These are phyloP conservation scores for Saccharomycopsis selenospora DNA, from an alignment of 805 yeast species.

Conservation along the genomic window DNA sequence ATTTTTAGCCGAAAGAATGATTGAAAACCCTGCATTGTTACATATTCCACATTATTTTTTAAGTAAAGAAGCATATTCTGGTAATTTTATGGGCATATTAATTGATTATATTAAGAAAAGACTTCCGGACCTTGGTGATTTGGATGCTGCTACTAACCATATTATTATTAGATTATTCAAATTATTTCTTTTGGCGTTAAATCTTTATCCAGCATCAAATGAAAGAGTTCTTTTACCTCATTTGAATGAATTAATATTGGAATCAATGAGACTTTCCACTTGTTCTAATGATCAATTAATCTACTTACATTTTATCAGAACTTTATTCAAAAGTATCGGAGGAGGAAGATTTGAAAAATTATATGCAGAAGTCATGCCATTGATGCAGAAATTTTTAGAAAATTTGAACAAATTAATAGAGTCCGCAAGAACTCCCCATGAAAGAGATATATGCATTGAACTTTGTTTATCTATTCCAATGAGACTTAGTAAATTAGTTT, in stretches of 20 bases:
- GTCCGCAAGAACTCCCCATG: constrained; percentile 81
- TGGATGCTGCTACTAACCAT: constrained; percentile 68
- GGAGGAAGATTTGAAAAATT: constrained; percentile 94
- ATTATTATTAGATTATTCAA: constrained; percentile 82
- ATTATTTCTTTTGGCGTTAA: constrained; percentile 92
- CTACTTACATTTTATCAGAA: constrained; percentile 80
- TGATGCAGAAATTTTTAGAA: constrained; percentile 78
- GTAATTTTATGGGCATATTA: constrained; percentile 81
- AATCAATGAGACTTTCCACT: constrained; percentile 71
- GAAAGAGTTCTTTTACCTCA: constrained; percentile 87
- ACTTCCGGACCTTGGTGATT: constrained; percentile 71
- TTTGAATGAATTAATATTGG: constrained; percentile 71
- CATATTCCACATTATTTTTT: constrained; percentile 91
- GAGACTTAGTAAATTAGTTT: constrained; percentile 84
- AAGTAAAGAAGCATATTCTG: constrained; percentile 90
- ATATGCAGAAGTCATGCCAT: constrained; percentile 88
- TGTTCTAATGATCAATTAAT: constrained; percentile 86
- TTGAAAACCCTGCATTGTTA: constrained; percentile 75
- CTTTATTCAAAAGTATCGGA: constrained; percentile 87
- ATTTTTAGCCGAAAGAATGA: constrained; percentile 65
- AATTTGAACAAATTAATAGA: constrained; percentile 76
- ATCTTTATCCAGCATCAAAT: constrained; percentile 68
- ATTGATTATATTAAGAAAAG: constrained; percentile 68
- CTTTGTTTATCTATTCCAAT: constrained; percentile 95
- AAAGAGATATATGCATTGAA: constrained; percentile 90